phyloP scores from a whole-genome alignment of 1,139 yeast species.

The Pichia sp. region DNA sequence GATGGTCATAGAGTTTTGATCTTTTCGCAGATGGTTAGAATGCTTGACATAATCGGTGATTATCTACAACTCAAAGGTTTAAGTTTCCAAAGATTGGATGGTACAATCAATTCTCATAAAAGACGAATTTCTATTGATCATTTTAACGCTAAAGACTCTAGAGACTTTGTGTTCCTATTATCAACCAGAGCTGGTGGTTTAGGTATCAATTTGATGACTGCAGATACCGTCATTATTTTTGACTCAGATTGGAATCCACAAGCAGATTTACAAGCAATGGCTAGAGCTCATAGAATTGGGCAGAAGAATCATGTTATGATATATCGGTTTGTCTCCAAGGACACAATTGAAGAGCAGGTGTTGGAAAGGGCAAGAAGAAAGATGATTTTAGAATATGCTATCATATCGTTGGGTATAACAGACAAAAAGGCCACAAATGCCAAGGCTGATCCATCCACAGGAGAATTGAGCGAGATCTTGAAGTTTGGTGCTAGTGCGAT shows the following conservation, averaged over 20 bases:
- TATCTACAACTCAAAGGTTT: slow-evolving; percentile 86
- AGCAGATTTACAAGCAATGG: slow-evolving; percentile 99
- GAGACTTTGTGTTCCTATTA: slow-evolving; percentile 84
- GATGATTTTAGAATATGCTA: slow-evolving; percentile 97
- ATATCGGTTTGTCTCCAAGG: slow-evolving; percentile 92
- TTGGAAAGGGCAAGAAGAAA: slow-evolving; percentile 94
- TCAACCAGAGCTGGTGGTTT: slow-evolving; percentile 98
- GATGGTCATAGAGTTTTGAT: slow-evolving; percentile 96
- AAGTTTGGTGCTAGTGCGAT: slow-evolving; percentile 98
- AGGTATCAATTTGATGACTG: slow-evolving; percentile 97
- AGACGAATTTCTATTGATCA: slow-evolving; percentile 95
- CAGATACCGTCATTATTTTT: slow-evolving; percentile 94
- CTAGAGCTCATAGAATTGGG: slow-evolving; percentile 98
- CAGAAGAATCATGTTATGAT: slow-evolving; percentile 97
- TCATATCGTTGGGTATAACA: slow-evolving; percentile 91
- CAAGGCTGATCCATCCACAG: slow-evolving; percentile 70
- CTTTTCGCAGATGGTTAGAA: slow-evolving; percentile 95
- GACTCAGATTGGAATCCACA: slow-evolving; percentile 99
- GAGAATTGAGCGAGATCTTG: slow-evolving; percentile 86
- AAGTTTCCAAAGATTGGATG: slow-evolving; percentile 89
- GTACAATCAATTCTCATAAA: slow-evolving; percentile 92
- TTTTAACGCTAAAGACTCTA: slow-evolving; percentile 89
- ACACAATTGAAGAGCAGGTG: slow-evolving; percentile 96
- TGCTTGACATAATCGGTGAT: slow-evolving; percentile 92
- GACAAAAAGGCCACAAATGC: slow-evolving; percentile 54